Percentiles rank a stretch among this genome's conserved stretches.
Evolutionary conservation across 306 rosid genomes (phyloP).

Genomic region (barrel medic (Medicago truncatula)): MtrunA17r5.0-ANR NC_053048.1:42388501-42389000

Average conservation of each 20-base stretch:
- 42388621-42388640: too few relatives aligned
- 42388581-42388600: too few relatives aligned
- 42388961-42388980: not conserved
- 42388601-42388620: too few relatives aligned
- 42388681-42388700: not conserved
- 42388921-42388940: not conserved
- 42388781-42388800: not conserved
- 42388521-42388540: conserved; percentile 4
- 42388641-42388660: not conserved
- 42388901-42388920: not conserved
- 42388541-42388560: not conserved
- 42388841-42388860: not conserved
- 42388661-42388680: not conserved
- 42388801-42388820: not conserved
- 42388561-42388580: too few relatives aligned
- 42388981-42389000: not conserved
- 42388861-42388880: not conserved
- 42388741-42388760: not conserved
- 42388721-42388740: not conserved
- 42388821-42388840: not conserved
- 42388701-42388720: not conserved
- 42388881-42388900: not conserved
- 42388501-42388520: conserved; percentile 1
- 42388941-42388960: not conserved
- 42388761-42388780: not conserved